A percentile compares a stretch with the other conserved stretches of the same genome.
phyloP scores from a whole-genome alignment of 2,329 filamentous ascomycete species.

The Penicillium brasilianum region DNA sequence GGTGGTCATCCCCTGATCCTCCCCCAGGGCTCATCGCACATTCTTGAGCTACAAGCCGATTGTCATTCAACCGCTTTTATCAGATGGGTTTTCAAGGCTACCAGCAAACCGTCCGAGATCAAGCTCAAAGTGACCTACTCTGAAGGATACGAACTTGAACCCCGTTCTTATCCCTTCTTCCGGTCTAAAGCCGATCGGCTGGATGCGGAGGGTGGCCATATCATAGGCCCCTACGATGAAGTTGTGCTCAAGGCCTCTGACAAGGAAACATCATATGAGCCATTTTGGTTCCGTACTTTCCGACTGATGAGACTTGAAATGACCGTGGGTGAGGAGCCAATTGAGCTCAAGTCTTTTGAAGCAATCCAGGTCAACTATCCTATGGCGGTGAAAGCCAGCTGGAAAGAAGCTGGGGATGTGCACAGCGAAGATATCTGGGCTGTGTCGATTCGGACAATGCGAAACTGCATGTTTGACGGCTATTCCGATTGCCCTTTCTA shows the following conservation, averaged over 20 bases:
- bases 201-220: conserved; percentile 37
- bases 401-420: conserved; percentile 21
- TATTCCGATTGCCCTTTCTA: conserved; percentile 46
- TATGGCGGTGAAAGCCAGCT: conserved; percentile 37
- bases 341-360: conserved; percentile 34
- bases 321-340: conserved; percentile 25
- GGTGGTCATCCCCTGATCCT: conserved; percentile 14
- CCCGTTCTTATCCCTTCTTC: conserved; percentile 47
- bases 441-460: conserved; percentile 38
- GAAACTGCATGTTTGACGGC: conserved; percentile 45
- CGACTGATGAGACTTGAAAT: conserved; percentile 42
- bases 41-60: conserved; percentile 31
- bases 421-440: conserved; percentile 36
- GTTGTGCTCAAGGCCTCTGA: conserved; percentile 33
- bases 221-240: conserved; percentile 48
- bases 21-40: conserved; percentile 20
- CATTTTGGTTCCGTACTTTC: conserved; percentile 52
- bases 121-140: conserved; percentile 38
- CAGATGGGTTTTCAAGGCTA: conserved; percentile 28
- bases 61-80: conserved; percentile 34
- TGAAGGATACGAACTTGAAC: conserved; percentile 40
- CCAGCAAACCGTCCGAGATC: conserved; percentile 20
- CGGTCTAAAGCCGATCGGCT: conserved; percentile 46
- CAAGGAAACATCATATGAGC: conserved; percentile 36
- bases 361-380: conserved; percentile 47